Evolutionary conservation across 371 early-diverging fungal genomes (phyloP), one percentile per base, ranked within the genome.

Genomic region (Dinochytrium kinnereticum): DNA sequence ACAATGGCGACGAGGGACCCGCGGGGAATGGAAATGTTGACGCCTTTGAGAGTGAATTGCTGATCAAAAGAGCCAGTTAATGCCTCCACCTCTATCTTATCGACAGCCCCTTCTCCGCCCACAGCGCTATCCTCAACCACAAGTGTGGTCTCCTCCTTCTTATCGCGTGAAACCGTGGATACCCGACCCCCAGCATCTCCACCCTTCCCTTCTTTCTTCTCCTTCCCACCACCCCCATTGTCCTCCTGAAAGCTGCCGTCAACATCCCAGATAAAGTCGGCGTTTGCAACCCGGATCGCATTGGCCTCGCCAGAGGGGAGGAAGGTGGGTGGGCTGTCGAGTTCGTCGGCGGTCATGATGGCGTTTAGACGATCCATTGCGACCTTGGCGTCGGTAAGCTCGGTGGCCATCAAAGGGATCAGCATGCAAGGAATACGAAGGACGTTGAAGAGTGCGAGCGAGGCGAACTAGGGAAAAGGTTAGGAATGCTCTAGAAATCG

Each of bases 181-280:
- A n/a, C n/a, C n/a, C n/a, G n/a, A n/a, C n/a, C n/a, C n/a, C n/a
- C n/a, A n/a, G n/a, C n/a, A n/a, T n/a, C n/a, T n/a, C n/a, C n/a
- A n/a, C n/a, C n/a, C n/a, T n/a, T n/a, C 33, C 5, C 68, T 17
- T 24, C 21, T 33, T 44, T 44, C 19, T n/a, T 50, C 33, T 36
- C 49, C 44, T 68, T 68, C 17, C 49, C 49, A 15, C 34, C 69
- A 10, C 51, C 69, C 17, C 15, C 53, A 28, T 57, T 24, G 38
- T 61, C 64, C 24, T 61, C 64, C 64, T 10, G 26, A 7, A 31
- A 36, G 10, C 44, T 44, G 3, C 69, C 69, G 24, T 57, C 69
- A 28, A 31, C 51, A 50, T 57, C 69, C 88, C 88, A 88, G 0
- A 59, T 69, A 55, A 88, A 88, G 17, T 76, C 73, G n/a, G 77